Evolutionary conservation across 805 yeast species (phyloP).

Genomic region (Lachancea cidri): DNA sequence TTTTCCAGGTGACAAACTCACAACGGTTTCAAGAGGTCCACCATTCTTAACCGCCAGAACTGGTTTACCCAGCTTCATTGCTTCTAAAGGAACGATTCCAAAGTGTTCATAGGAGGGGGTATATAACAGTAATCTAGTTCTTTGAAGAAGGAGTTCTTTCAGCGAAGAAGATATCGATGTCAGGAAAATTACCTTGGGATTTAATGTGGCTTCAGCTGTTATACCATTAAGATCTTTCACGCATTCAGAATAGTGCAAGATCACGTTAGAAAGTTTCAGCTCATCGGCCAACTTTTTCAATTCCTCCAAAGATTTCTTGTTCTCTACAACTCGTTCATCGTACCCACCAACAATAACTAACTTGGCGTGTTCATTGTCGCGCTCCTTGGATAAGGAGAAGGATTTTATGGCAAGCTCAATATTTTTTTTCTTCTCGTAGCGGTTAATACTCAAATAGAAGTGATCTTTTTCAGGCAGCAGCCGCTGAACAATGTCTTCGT

Average conservation of each 20-base stretch:
- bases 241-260: slow-evolving; percentile 34
- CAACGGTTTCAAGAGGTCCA: slow-evolving; percentile 81
- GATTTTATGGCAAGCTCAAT: slow-evolving; percentile 72
- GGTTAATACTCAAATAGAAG: slow-evolving; percentile 69
- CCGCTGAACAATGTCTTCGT: slow-evolving; percentile 15
- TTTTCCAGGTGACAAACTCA: slow-evolving; percentile 26
- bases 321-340: slow-evolving; percentile 70
- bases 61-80: slow-evolving; percentile 79
- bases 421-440: slow-evolving; percentile 85
- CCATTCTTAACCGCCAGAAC: slow-evolving; percentile 86
- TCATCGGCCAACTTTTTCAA: slow-evolving; percentile 46
- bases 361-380: slow-evolving; percentile 33
- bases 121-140: slow-evolving; percentile 61
- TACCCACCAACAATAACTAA: slow-evolving; percentile 89
- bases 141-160: slow-evolving; percentile 56
- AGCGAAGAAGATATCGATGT: slow-evolving; percentile 71
- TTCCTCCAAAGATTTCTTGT: slow-evolving; percentile 63
- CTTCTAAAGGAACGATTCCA: slow-evolving; percentile 96
- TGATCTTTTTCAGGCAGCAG: slow-evolving; percentile 16
- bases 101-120: slow-evolving; percentile 94
- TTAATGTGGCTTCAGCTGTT: slow-evolving; percentile 19
- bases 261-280: slow-evolving; percentile 41
- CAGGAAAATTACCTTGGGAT: slow-evolving; percentile 57
- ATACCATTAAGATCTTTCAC: slow-evolving; percentile 23
- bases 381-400: slow-evolving; percentile 41